A percentile compares a stretch with the other conserved stretches of the same genome.
Conservation (phyloP, 352 stramenopile species). For the Globisporangium alternatum region DNA sequence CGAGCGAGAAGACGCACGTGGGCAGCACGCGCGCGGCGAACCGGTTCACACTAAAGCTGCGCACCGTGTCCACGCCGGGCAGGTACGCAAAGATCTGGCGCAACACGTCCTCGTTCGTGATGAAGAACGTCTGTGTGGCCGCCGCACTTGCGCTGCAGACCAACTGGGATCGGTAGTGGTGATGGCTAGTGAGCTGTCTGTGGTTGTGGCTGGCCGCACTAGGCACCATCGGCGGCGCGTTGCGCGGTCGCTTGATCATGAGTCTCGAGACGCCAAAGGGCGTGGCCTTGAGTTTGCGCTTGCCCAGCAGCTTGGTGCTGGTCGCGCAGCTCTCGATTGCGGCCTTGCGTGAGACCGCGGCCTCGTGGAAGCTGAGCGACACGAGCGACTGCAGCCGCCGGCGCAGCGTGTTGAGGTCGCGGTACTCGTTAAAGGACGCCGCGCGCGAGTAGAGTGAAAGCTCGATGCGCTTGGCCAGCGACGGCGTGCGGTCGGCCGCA, state of each 20-base stretch:
- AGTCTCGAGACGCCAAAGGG: conserved; percentile 64
- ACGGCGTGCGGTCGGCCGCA: conserved; percentile 64
- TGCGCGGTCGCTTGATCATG: conserved; percentile 51
- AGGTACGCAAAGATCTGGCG: conserved; percentile 69
- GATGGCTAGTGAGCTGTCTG: background rate
- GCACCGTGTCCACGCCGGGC: conserved; percentile 59
- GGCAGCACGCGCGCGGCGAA: conserved; percentile 57
- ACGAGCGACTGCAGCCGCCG: conserved; percentile 80
- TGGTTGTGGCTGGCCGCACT: conserved; percentile 16
- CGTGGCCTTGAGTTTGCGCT: conserved; percentile 42
- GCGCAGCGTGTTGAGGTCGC: conserved; percentile 80
- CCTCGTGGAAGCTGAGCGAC: conserved; percentile 86
- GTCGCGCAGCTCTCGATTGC: conserved; percentile 24
- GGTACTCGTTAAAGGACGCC: conserved; percentile 82
- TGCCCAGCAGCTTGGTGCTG: conserved; percentile 41
- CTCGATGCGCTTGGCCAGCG: conserved; percentile 83
- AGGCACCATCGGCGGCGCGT: conserved; percentile 13
- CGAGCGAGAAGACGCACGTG: conserved; percentile 42
- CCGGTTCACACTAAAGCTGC: conserved; percentile 57
- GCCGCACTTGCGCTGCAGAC: background rate
- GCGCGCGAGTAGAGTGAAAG: conserved; percentile 81
- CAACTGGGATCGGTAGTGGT: conserved; percentile 10
- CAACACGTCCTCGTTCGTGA: conserved; percentile 71
- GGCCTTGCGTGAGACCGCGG: conserved; percentile 54
- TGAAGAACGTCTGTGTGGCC: conserved; percentile 45